Conservation (phyloP, 257 asterid genomes). For the Solanum pinnatisectum region DNA sequence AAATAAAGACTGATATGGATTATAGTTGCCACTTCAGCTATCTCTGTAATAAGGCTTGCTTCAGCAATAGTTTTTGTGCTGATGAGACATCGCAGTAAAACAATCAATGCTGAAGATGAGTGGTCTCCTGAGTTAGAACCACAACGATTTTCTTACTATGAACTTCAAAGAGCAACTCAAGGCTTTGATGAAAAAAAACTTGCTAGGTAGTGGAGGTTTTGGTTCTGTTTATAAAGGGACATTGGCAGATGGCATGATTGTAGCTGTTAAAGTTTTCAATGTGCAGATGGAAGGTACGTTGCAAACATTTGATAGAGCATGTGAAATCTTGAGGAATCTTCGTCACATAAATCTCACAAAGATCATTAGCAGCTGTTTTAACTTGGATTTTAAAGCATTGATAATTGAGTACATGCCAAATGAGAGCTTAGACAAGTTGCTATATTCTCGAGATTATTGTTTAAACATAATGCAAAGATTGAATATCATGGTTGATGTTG, state of each 20-base stretch:
- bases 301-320: not conserved
- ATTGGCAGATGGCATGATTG: not conserved
- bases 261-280: not conserved
- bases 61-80: not conserved
- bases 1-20: not conserved
- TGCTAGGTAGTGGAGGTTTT: not conserved
- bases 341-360: constrained; percentile 20
- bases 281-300: not conserved
- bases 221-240: not conserved
- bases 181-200: not conserved
- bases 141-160: constrained; percentile 11
- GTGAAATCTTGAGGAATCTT: not conserved
- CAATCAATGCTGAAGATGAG: not conserved
- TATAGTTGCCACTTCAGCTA: not conserved
- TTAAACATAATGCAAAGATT: constrained; percentile 10
- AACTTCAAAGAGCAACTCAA: constrained; percentile 4
- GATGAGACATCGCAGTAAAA: not conserved
- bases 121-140: not conserved
- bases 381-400: constrained; percentile 15
- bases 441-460: not conserved
- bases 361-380: constrained; percentile 16
- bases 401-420: constrained; percentile 23
- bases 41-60: not conserved
- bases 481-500: constrained; percentile 14
- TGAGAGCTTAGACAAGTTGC: constrained; percentile 16